Conservation (phyloP, 768 basidiomycete species). For the Tulasnella sp. region DNA sequence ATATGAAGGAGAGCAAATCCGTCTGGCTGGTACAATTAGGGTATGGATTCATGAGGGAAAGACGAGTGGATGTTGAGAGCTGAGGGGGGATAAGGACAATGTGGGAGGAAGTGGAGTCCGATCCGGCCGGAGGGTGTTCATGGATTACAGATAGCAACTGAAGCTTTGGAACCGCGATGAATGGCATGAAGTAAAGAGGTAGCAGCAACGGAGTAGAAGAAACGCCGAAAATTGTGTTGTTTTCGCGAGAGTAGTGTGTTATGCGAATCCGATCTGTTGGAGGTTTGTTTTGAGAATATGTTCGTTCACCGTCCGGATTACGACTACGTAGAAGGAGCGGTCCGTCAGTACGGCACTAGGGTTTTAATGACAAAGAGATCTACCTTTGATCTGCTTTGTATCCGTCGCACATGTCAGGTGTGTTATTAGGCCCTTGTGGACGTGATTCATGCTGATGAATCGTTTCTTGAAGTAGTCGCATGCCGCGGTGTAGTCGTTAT, state of each 20-base stretch:
- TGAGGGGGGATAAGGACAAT: no score
- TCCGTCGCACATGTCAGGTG: constrained; percentile 17
- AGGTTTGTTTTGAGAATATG: constrained; percentile 8
- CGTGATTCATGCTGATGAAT: constrained; percentile 15
- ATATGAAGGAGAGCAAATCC: no score
- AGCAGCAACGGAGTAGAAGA: no score
- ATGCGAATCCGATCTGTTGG: constrained; percentile 8
- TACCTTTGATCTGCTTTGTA: constrained; percentile 20
- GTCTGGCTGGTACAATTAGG: no score
- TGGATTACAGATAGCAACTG: no score
- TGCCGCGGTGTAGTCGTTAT: constrained; percentile 11
- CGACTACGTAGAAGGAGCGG: not conserved
- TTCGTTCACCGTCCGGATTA: constrained; percentile 10
- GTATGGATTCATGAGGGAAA: no score
- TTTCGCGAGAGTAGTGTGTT: not conserved
- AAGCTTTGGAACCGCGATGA: no score
- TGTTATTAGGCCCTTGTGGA: constrained; percentile 8
- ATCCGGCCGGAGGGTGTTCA: no score
- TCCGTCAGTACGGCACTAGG: not conserved
- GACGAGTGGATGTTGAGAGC: no score
- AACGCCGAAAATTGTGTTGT: not conserved
- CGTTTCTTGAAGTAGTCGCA: constrained; percentile 18
- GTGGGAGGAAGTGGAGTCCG: no score
- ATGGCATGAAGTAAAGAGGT: no score
- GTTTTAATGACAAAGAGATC: not conserved